Base-by-base conservation (phyloP, 768 basidiomycete genomes). In the Lepiota venenata region DNA sequence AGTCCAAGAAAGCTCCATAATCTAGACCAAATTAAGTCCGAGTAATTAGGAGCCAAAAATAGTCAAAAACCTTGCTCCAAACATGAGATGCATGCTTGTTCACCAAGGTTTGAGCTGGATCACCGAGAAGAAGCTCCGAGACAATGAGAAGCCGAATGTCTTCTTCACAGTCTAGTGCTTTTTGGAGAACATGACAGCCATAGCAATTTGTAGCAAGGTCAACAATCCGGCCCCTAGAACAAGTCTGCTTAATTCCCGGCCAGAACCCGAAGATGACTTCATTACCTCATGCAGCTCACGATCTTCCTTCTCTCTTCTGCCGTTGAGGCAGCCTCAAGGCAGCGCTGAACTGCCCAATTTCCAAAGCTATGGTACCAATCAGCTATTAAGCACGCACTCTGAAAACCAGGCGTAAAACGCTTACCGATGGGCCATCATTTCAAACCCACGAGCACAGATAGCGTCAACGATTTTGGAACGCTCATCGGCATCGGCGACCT, bases 391-490 rank as follows among this genome's bases (percentile, higher is more conserved):
- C 56, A 43, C 3, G 22, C 22, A 25, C 5, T 35, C 48, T 58
- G 16, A 16, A 15, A 25, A 25, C 3, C 6, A 36, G 42, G 38
- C 12, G 35, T 47, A 45, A 11, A 22, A 60, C 69, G 36, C n/a
- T n/a, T 64, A 87, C 87, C 89, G 77, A 66, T 91, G 87, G 54
- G 89, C 91, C 91, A 93, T 93, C 91, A 93, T 93, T 66, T 93
- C 91, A 58, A 88, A 90, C 1, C 91, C 91, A 11, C 85, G 80
- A 38, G 83, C 77, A 56, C 89, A 91, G 53, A 93, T 93, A 44
- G 91, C 91, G 62, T 92, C 89, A 14, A 93, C 85, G 42, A 93
- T 93, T 68, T 90, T 91, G 4, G 78, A 80, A 2, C 91, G 77
- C 64, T 93, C 91, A 47, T 84, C 81, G 16, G 76, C 59, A 60